phyloP scores from a whole-genome alignment of 2,329 filamentous ascomycete genomes.

The Fusarium sp. region DNA sequence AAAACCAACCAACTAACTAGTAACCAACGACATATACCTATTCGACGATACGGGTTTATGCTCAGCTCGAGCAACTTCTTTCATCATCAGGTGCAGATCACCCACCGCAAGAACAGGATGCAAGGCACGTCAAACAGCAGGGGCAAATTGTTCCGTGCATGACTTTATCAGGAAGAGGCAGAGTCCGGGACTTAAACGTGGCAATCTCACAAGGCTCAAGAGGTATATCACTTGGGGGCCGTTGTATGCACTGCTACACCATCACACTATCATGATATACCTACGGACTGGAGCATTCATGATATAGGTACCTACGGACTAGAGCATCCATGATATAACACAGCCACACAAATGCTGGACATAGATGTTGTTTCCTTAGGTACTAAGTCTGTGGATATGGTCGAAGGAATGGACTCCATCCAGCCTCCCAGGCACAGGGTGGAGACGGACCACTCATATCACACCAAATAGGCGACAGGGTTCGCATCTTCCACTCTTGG shows the following conservation, averaged over 20 bases:
- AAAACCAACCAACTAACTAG: too few species aligned
- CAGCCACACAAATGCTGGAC: constrained; percentile 23
- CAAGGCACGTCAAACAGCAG: constrained; percentile 28
- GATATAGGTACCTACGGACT: not conserved
- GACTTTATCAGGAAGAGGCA: not conserved
- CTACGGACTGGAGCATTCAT: constrained; percentile 4
- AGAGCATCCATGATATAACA: constrained; percentile 21
- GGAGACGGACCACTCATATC: constrained; percentile 34
- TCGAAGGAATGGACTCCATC: constrained; percentile 9
- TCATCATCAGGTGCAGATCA: constrained; percentile 27
- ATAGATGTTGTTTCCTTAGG: not conserved
- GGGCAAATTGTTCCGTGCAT: constrained; percentile 4
- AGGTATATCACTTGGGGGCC: constrained; percentile 20
- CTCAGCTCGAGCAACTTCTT: not conserved
- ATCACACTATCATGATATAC: constrained; percentile 18
- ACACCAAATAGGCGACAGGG: not conserved
- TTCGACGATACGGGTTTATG: not conserved
- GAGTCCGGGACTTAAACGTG: not conserved
- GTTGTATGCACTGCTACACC: constrained; percentile 32
- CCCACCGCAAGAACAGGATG: constrained; percentile 21
- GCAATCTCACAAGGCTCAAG: constrained; percentile 32
- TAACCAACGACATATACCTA: constrained; percentile 20
- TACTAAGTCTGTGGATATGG: constrained; percentile 2
- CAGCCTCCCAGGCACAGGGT: constrained; percentile 34
- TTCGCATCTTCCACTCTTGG: not conserved